Percentiles rank a stretch among this genome's conserved stretches.
Evolutionary conservation across 768 basidiomycete species (phyloP).

Genomic region (Lanmaoa rubissima): DNA sequence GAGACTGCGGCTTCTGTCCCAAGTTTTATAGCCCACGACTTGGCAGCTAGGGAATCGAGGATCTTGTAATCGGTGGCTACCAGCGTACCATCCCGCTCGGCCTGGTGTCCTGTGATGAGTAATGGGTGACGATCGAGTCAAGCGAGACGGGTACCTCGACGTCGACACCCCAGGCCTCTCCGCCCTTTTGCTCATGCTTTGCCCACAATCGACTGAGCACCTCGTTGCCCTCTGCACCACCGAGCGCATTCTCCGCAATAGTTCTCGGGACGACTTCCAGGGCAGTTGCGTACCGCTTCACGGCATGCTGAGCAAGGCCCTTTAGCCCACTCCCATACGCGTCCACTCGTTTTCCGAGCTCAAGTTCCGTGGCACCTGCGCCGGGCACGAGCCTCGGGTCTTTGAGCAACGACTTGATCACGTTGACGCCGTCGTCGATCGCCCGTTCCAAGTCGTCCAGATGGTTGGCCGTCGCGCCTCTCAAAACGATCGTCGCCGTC

Average conservation of each 20-base stretch:
- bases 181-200: constrained; percentile 77
- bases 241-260: constrained; percentile 92
- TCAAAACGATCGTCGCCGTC: constrained; percentile 92
- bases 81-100: constrained; percentile 77
- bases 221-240: constrained; percentile 90
- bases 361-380: constrained; percentile 91
- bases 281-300: constrained; percentile 84
- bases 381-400: constrained; percentile 90
- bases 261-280: constrained; percentile 92
- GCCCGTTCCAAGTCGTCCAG: constrained; percentile 96
- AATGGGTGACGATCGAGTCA: neutral
- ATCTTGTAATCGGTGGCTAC: constrained; percentile 61
- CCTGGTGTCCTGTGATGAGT: constrained; percentile 40
- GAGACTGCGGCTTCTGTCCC: constrained; percentile 90
- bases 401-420: constrained; percentile 89
- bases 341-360: constrained; percentile 83
- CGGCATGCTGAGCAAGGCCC: constrained; percentile 91
- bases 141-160: constrained; percentile 61
- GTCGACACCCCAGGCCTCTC: constrained; percentile 81
- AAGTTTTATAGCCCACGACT: constrained; percentile 86
- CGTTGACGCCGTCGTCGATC: constrained; percentile 95
- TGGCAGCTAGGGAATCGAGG: constrained; percentile 85
- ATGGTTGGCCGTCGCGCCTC: constrained; percentile 92
- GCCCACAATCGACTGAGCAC: constrained; percentile 87
- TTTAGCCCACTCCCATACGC: constrained; percentile 84